A percentile compares a stretch with the other conserved stretches of the same genome.
Evolutionary conservation across 371 early-diverging fungal genomes (phyloP).

Genomic region (Umbelopsis sp.): DNA sequence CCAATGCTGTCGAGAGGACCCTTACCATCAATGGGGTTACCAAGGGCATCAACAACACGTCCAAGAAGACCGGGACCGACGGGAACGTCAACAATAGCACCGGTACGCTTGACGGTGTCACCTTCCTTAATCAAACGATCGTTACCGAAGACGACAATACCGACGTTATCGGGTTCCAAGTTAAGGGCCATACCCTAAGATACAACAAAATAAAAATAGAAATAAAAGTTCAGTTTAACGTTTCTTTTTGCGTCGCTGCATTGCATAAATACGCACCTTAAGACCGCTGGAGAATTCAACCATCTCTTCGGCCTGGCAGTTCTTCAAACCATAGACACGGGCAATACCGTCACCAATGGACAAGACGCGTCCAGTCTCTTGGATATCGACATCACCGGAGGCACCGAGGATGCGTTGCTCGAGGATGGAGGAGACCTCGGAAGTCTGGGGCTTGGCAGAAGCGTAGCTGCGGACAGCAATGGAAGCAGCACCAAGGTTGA

Average conservation of each 20-base stretch:
- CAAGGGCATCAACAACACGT: constrained; percentile 96
- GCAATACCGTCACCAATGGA: constrained; percentile 99
- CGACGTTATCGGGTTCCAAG: constrained; percentile 97
- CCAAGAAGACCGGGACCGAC: constrained; percentile 91
- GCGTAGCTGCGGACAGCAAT: constrained; percentile 56
- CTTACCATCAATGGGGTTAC: constrained; percentile 98
- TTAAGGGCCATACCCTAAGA: constrained; percentile 92
- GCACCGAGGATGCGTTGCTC: constrained; percentile 93
- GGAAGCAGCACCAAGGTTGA: constrained; percentile 64
- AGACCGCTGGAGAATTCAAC: constrained; percentile 98
- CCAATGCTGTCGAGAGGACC: constrained; percentile 84
- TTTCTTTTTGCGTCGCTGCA: neutral
- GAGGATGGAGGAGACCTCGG: constrained; percentile 90
- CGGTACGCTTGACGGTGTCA: constrained; percentile 96
- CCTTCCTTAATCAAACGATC: constrained; percentile 91
- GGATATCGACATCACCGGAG: constrained; percentile 79
- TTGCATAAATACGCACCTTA: constrained; percentile 57
- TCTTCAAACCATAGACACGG: constrained; percentile 97
- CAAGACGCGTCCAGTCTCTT: constrained; percentile 97
- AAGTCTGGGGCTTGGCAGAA: constrained; percentile 70
- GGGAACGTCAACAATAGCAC: constrained; percentile 96
- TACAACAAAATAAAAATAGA: constrained; percentile 2
- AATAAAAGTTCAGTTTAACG: neutral
- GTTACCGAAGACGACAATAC: constrained; percentile 98
- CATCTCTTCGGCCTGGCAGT: constrained; percentile 99